These are phyloP conservation scores for Fusarium sp. DNA, from an alignment of 2,329 filamentous ascomycete genomes.

Conservation along the genomic window DNA sequence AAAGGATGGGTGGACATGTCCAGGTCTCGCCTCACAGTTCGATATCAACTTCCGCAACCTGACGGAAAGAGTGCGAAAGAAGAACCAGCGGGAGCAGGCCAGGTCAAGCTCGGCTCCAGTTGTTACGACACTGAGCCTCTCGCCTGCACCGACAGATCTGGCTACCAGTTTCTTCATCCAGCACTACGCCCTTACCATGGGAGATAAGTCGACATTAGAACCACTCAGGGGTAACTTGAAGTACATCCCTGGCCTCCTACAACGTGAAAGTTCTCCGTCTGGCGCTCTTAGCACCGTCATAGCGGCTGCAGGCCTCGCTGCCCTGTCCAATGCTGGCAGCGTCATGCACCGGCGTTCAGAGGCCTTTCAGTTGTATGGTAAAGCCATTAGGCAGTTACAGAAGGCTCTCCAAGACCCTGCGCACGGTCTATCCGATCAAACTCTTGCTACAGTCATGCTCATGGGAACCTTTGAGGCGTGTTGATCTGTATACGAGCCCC, in stretches of 20 bases:
- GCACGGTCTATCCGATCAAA: constrained; percentile 33
- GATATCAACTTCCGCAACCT: constrained; percentile 34
- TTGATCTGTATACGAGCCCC: rapidly evolving
- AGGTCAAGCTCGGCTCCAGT: background rate
- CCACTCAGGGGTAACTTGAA: constrained; percentile 21
- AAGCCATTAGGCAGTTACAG: constrained; percentile 28
- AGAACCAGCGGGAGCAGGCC: background rate
- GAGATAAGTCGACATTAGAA: background rate
- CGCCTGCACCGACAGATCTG: constrained; percentile 26
- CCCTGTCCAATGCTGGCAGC: constrained; percentile 39
- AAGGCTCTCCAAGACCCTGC: constrained; percentile 29
- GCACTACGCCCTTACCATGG: constrained; percentile 29
- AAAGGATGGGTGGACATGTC: constrained; percentile 37
- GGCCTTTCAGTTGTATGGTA: constrained; percentile 37
- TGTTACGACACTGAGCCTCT: constrained; percentile 20
- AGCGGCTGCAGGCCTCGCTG: constrained; percentile 38
- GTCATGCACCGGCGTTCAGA: constrained; percentile 32
- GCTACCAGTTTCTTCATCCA: constrained; percentile 40
- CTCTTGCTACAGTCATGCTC: constrained; percentile 35
- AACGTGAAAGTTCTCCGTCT: constrained; percentile 16
- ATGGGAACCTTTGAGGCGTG: constrained; percentile 43
- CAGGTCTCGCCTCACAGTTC: constrained; percentile 18
- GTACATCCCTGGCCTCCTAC: constrained; percentile 37
- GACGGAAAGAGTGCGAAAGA: background rate
- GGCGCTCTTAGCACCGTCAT: constrained; percentile 34